Percentiles rank a stretch among this genome's conserved stretches.
These are phyloP conservation scores for Pseudogymnoascus sp. DNA, from an alignment of 2,329 filamentous ascomycete genomes.

Conservation along the genomic window DNA sequence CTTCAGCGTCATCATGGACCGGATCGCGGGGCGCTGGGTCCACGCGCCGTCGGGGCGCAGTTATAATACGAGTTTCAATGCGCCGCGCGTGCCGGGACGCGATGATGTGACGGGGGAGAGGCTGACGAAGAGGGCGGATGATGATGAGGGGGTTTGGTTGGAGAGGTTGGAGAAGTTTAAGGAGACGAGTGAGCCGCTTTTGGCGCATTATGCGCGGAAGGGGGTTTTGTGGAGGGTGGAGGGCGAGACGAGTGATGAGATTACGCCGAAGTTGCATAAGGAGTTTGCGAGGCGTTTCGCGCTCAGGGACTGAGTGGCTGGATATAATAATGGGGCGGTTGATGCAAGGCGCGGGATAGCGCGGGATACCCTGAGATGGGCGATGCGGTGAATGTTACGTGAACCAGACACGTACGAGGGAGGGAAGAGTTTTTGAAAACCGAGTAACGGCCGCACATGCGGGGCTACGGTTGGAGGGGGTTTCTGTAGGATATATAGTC, in stretches of 20 bases:
- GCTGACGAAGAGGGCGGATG: slow-evolving; percentile 75
- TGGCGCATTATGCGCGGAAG: slow-evolving; percentile 81
- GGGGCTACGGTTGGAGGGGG: not conserved
- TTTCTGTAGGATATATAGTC: slow-evolving; percentile 1
- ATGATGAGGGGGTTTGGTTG: slow-evolving; percentile 80
- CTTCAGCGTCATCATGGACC: slow-evolving; percentile 74
- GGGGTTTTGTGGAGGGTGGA: slow-evolving; percentile 81
- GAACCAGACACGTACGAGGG: not conserved
- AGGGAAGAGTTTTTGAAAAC: not conserved
- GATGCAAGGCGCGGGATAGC: not conserved
- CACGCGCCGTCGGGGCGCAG: slow-evolving; percentile 86
- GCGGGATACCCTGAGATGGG: not conserved
- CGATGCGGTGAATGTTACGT: not conserved
- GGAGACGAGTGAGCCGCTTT: slow-evolving; percentile 74
- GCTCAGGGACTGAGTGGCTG: not conserved
- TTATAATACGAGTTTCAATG: slow-evolving; percentile 92
- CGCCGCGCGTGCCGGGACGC: slow-evolving; percentile 68
- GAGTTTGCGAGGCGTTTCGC: slow-evolving; percentile 77
- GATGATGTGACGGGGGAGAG: slow-evolving; percentile 90
- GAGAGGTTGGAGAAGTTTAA: slow-evolving; percentile 74
- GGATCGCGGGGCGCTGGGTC: slow-evolving; percentile 88
- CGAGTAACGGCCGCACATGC: slow-evolving; percentile 3
- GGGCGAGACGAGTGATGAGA: slow-evolving; percentile 89
- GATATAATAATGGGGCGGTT: not conserved
- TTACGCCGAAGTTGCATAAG: slow-evolving; percentile 76